Percentiles rank a stretch among this genome's conserved stretches.
phyloP scores from a whole-genome alignment of 495 filamentous ascomycete species.

The Daldinia childiae region DNA sequence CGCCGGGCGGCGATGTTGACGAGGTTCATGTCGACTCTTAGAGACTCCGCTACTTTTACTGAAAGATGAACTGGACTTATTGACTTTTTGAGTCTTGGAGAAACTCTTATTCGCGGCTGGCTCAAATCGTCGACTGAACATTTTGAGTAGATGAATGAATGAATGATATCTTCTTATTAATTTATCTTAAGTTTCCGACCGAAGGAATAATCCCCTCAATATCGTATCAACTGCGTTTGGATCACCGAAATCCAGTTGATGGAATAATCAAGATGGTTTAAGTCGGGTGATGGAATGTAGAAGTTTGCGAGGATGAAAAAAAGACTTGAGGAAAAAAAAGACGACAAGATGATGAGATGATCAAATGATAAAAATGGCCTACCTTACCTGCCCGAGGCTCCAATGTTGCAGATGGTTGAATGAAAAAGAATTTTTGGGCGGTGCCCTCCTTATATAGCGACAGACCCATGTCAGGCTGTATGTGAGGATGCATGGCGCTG shows the following conservation, averaged over 20 bases:
- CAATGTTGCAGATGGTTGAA: constrained; percentile 27
- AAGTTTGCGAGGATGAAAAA: neutral
- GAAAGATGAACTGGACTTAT: constrained; percentile 58
- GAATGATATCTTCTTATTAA: constrained; percentile 9
- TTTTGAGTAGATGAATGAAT: constrained; percentile 42
- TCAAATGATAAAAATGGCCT: constrained; percentile 27
- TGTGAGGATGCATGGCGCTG: constrained; percentile 17
- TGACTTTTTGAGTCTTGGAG: constrained; percentile 52
- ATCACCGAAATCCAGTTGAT: constrained; percentile 5
- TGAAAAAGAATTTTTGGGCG: constrained; percentile 31
- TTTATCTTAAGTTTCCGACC: constrained; percentile 15
- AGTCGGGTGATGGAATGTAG: neutral
- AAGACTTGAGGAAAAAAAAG: neutral
- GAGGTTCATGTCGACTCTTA: constrained; percentile 55
- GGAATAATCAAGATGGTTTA: constrained; percentile 5
- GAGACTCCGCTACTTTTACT: constrained; percentile 57
- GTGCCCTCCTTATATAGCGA: constrained; percentile 44
- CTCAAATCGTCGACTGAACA: constrained; percentile 57
- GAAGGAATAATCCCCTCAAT: constrained; percentile 11
- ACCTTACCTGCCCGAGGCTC: constrained; percentile 37
- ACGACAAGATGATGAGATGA: constrained; percentile 25
- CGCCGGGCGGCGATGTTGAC: constrained; percentile 51
- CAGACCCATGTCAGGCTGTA: constrained; percentile 44
- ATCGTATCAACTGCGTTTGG: constrained; percentile 4
- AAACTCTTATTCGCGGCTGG: constrained; percentile 53